Conservation (phyloP, 805 yeast genomes). For the Yueomyces sp. region DNA sequence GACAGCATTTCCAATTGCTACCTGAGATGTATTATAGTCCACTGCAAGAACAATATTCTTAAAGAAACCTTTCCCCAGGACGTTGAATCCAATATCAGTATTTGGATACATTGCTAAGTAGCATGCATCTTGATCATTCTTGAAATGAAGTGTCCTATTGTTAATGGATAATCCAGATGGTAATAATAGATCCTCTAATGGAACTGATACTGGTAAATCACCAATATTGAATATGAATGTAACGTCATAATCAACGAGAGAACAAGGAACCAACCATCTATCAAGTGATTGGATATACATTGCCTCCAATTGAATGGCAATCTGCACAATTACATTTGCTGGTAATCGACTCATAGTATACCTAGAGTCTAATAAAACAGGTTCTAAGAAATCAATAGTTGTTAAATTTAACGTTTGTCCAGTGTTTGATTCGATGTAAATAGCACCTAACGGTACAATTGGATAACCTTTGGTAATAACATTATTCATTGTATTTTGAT, state of each 20-base stretch:
- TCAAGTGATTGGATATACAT: constrained; percentile 33
- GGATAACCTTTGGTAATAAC: constrained; percentile 26
- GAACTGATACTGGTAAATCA: constrained; percentile 34
- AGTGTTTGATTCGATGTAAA: constrained; percentile 30
- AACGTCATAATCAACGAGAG: constrained; percentile 35
- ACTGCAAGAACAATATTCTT: constrained; percentile 44
- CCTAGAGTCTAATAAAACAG: constrained; percentile 50
- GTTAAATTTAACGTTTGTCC: constrained; percentile 27
- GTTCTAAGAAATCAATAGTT: constrained; percentile 27
- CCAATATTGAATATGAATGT: constrained; percentile 41
- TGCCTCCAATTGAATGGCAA: constrained; percentile 62
- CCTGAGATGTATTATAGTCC: constrained; percentile 40
- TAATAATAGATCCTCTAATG: constrained; percentile 34
- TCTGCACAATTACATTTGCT: constrained; percentile 36
- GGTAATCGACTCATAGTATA: constrained; percentile 40
- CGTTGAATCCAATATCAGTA: constrained; percentile 32
- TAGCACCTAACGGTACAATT: constrained; percentile 33
- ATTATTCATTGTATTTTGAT: constrained; percentile 11
- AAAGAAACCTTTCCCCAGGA: constrained; percentile 48
- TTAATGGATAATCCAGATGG: constrained; percentile 22
- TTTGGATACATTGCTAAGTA: constrained; percentile 38
- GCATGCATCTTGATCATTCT: constrained; percentile 47
- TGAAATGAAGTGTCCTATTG: constrained; percentile 31
- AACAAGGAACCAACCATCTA: constrained; percentile 54
- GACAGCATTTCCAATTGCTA: constrained; percentile 45